Evolutionary conservation across 345 rosid genomes (phyloP).

Genomic region (Gynandropsis gynandra): DNA sequence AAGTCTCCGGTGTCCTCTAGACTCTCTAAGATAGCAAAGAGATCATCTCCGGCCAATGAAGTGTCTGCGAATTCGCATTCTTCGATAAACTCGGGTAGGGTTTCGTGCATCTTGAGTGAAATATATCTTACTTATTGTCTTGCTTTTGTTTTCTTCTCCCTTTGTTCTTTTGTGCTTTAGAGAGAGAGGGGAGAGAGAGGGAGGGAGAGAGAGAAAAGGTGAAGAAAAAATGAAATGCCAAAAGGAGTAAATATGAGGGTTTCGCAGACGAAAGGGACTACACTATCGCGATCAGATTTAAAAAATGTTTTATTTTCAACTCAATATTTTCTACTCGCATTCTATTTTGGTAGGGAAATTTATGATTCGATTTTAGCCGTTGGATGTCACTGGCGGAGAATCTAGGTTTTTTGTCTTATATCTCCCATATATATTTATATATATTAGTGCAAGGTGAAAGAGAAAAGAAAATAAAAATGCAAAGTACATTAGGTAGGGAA

Average conservation of each 20-base stretch:
- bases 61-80: constrained; percentile 46
- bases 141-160: too few species aligned
- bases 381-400: constrained; percentile 28
- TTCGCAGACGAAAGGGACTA: constrained; percentile 44
- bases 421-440: constrained; percentile 13
- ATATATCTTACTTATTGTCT: too few species aligned
- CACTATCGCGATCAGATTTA: constrained; percentile 56
- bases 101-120: constrained; percentile 46
- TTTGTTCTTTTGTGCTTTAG: too few species aligned
- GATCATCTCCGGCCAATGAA: constrained; percentile 54
- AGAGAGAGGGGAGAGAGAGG: constrained; percentile 18
- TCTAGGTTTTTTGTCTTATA: constrained; percentile 26
- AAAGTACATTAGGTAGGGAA: not conserved
- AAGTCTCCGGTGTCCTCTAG: constrained; percentile 54
- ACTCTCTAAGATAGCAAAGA: constrained; percentile 70
- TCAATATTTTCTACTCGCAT: not conserved
- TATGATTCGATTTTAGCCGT: constrained; percentile 27
- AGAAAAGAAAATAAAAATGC: not conserved
- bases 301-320: not conserved
- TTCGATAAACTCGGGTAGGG: constrained; percentile 39
- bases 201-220: constrained; percentile 9
- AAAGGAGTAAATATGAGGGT: constrained; percentile 37
- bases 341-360: constrained; percentile 21
- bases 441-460: constrained; percentile 7
- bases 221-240: constrained; percentile 25